Base-by-base conservation (phyloP, 169 alveolate species). In the Amoebophrya sp. region DNA sequence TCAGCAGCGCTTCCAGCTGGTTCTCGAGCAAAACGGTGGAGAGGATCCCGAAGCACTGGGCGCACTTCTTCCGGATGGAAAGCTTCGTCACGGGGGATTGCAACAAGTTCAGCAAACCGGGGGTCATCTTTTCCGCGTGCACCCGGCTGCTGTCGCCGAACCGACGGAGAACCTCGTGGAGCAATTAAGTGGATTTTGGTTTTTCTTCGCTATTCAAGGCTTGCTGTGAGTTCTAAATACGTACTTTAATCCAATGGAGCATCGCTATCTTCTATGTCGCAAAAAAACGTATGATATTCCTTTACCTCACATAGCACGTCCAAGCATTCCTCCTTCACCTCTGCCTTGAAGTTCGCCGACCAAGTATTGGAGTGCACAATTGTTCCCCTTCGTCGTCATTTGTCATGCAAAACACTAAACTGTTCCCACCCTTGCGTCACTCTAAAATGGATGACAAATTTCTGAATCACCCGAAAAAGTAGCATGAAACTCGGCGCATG, bases 131-230 rank as follows among this genome's bases (percentile, higher is more conserved):
- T 91, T 66, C 93, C 94, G 66, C 66, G 7, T 40, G 92, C 94
- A 33, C 55, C 40, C 40, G 89, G 10, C 40, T 89, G 89, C 12
- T 66, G 32, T 88, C 92, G 7, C 95, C 95, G 92, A 95, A 95
- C 89, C 95, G 89, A 89, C 94, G 94, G 93, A 94, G 93, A 23
- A 95, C 91, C 47, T 94, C 95, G 53, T 92, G 93, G 39, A 94
- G 39, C 40, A 95, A 91, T 40, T 95, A 96, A 40, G 92, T 77
- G 90, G 94, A 93, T 55, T 95, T 96, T 41, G 93, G 96, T 38
- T 89, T 53, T 0, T 94, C 92, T 0, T 92, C 94, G 0, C 25
- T 89, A 77, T 94, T 94, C 38, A 90, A 39, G 39, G 89, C 40
- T n/a, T n/a, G n/a, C n/a, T n/a, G n/a, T n/a, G n/a, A n/a, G n/a